Evolutionary conservation across 495 filamentous ascomycete species (phyloP).

Genomic region (Schizothecium vesticola): DNA sequence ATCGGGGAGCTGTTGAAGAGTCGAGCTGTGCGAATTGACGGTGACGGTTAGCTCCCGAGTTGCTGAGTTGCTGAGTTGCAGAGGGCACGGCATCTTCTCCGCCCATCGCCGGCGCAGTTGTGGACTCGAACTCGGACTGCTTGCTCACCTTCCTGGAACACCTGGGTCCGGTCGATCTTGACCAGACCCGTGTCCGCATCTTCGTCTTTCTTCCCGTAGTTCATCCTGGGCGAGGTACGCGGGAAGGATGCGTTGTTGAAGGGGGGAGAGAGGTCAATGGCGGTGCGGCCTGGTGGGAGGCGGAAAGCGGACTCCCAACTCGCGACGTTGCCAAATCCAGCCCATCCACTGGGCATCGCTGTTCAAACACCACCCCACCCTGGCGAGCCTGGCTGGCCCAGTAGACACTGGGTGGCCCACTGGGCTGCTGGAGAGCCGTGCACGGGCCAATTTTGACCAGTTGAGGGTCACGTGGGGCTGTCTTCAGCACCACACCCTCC

Average conservation of each 20-base stretch:
- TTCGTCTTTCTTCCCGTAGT: slow-evolving; percentile 97
- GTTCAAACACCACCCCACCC: slow-evolving; percentile 1
- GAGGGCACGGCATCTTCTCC: background rate
- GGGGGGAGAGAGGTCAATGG: slow-evolving; percentile 14
- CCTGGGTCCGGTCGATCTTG: slow-evolving; percentile 95
- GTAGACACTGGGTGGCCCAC: background rate
- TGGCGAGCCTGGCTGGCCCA: background rate
- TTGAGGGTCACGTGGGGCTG: background rate
- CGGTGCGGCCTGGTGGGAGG: slow-evolving; percentile 18
- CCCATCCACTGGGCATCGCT: slow-evolving; percentile 16
- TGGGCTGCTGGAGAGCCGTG: background rate
- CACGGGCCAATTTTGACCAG: background rate
- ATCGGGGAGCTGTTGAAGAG: slow-evolving; percentile 96
- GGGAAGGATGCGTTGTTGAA: slow-evolving; percentile 16
- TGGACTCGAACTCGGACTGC: background rate
- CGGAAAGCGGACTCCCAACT: slow-evolving; percentile 19
- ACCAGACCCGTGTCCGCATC: slow-evolving; percentile 88
- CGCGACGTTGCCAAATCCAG: slow-evolving; percentile 33
- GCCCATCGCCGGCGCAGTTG: background rate
- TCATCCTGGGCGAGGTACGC: slow-evolving; percentile 57
- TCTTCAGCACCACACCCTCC: background rate
- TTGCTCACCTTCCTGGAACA: slow-evolving; percentile 92
- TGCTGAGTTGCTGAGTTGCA: background rate
- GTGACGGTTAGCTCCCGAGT: slow-evolving; percentile 16
- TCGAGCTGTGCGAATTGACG: slow-evolving; percentile 57